A percentile compares a stretch with the other conserved stretches of the same genome.
These are phyloP conservation scores for Pythium scleroteichum DNA, from an alignment of 352 stramenopile genomes.

Conservation along the genomic window DNA sequence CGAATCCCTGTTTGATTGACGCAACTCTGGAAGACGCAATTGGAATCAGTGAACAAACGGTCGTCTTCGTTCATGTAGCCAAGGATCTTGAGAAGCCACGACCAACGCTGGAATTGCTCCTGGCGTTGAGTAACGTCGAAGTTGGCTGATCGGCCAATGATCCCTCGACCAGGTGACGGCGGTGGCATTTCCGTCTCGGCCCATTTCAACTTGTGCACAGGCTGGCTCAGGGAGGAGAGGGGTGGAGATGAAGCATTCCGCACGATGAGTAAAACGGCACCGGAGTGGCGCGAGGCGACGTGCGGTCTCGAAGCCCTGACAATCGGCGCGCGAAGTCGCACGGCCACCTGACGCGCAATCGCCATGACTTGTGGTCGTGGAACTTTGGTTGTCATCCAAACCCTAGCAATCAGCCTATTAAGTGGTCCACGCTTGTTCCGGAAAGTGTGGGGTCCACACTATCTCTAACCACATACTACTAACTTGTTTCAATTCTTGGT, in stretches of 20 bases:
- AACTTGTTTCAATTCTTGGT: slow-evolving; percentile 18
- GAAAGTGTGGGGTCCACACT: too few species aligned
- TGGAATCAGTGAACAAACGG: slow-evolving; percentile 70
- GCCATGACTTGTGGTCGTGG: neutral
- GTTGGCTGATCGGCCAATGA: slow-evolving; percentile 74
- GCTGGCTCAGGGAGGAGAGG: slow-evolving; percentile 2
- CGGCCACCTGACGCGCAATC: neutral
- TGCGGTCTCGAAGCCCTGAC: slow-evolving; percentile 9
- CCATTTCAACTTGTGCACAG: slow-evolving; percentile 57
- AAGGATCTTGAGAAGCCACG: slow-evolving; percentile 82
- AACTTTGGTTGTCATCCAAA: too few species aligned
- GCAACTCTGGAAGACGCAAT: slow-evolving; percentile 79
- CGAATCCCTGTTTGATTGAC: slow-evolving; percentile 78
- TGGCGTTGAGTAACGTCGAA: slow-evolving; percentile 77
- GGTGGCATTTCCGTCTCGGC: slow-evolving; percentile 80
- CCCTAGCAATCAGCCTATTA: too few species aligned
- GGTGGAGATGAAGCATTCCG: slow-evolving; percentile 31
- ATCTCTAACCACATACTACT: too few species aligned
- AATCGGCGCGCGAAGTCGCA: slow-evolving; percentile 17
- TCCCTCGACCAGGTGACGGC: slow-evolving; percentile 67
- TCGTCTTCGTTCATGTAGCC: slow-evolving; percentile 89
- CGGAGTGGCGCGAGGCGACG: slow-evolving; percentile 18
- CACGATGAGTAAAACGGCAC: slow-evolving; percentile 4
- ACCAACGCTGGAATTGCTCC: slow-evolving; percentile 67
- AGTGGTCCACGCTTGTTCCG: too few species aligned